Base-by-base conservation (phyloP, 2,329 filamentous ascomycete species). In the Aspergillus chevalieri region DNA sequence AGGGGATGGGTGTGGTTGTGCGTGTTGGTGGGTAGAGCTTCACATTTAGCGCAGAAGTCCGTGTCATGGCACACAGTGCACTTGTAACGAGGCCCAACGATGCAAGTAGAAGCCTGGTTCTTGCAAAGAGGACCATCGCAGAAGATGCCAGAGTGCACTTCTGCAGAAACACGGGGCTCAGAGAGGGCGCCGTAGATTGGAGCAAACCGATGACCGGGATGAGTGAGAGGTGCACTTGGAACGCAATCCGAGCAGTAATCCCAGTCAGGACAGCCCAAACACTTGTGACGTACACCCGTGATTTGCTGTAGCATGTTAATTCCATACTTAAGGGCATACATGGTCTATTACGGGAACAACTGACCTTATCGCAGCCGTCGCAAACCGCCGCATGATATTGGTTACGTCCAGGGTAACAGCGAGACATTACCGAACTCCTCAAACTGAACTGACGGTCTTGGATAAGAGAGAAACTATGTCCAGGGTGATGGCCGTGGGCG, bases 1-100 rank as follows among this genome's bases (percentile, higher is more conserved):
- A 98, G 76, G 24, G 93, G 93, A 63, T 98, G 93, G n/a, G 91
- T 95, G 70, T 84, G 85, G 77, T 97, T 96, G 76, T 98, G 93
- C 19, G 75, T 76, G 69, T 94, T 92, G 56, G 78, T 77, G 6
- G 93, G 93, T 61, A 84, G 84, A 44, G 92, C 89, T 74, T 98
- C 94, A 73, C 93, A 98, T 65, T 82, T 87, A 65, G 87, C 89
- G 68, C 93, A 98, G 75, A 96, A 95, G 71, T 98, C 93, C 30
- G 86, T 86, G 67, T 98, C 91, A 64, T 94, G 80, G 76, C 93
- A 98, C 49, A 98, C 86, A 47, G 92, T 89, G 66, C 93, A 98
- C 82, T 98, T 98, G 81, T 93, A 98, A 56, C 93, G 88, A 52
- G 86, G 80, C 46, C 93, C 94, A 47, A 79, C 78, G 62, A 98